Percentiles rank a stretch among this genome's conserved stretches.
Evolutionary conservation across 2,329 filamentous ascomycete genomes (phyloP).

Genomic region (Helotiales sp.): DNA sequence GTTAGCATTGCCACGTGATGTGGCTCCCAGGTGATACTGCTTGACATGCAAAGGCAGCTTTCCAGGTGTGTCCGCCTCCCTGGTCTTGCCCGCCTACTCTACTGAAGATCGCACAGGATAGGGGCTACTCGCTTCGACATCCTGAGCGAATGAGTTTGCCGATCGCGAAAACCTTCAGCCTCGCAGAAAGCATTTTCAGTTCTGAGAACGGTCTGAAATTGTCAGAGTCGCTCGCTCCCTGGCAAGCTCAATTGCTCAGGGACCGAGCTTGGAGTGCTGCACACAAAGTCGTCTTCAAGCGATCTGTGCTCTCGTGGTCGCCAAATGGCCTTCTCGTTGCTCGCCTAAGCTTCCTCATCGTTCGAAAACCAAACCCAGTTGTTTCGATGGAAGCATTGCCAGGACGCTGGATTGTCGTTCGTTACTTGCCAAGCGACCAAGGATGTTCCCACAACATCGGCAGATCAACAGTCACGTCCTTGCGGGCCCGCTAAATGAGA

Average conservation of each 20-base stretch:
- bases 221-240: too few species aligned
- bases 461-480: background rate
- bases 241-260: too few species aligned
- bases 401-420: background rate
- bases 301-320: too few species aligned
- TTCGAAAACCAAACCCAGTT: too few species aligned
- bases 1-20: too few species aligned
- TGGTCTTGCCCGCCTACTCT: too few species aligned
- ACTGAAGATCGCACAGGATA: background rate
- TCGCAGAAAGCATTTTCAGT: background rate
- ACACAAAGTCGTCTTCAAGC: too few species aligned
- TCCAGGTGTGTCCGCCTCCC: too few species aligned
- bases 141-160: background rate
- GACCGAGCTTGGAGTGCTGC: too few species aligned
- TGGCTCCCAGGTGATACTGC: slow-evolving; percentile 6
- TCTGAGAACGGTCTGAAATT: background rate
- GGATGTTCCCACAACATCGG: background rate
- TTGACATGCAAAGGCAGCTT: slow-evolving; percentile 2
- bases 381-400: background rate
- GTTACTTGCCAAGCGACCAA: background rate
- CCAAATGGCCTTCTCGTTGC: too few species aligned
- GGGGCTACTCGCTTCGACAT: background rate
- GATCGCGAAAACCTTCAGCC: background rate
- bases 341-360: background rate
- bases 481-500: background rate